Evolutionary conservation across 768 basidiomycete genomes (phyloP), one percentile per base, ranked within the genome.

Genomic region (Ramaria sp.): DNA sequence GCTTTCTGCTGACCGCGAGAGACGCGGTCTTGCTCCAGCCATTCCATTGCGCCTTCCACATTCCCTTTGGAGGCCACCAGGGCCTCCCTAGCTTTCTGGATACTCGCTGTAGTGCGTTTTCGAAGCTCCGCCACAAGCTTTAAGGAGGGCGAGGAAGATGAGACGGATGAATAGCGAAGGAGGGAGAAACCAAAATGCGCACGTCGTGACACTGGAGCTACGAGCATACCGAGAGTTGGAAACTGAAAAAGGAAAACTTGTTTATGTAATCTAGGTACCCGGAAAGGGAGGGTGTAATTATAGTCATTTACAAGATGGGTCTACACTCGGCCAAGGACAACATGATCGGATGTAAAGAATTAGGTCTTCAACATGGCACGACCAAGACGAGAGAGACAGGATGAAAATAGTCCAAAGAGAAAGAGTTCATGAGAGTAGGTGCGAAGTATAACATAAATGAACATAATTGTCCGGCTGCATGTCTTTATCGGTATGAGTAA

Each of bases 71-170:
- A 76, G 25, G 82, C 80, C 50, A 68, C 65, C 50, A 98, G 84
- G 2, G 95, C 94, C 66, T 94, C 88, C 36, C 85, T 81, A 28
- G 94, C 95, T 71, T 92, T 91, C 43, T 77, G 73, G 59, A 97
- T 81, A 7, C 93, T 88, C 48, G 92, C 87, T 47, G 83, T 81
- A 43, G 78, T 85, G 61, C 76, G 74, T 67, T 87, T 88, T 59
- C 95, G 81, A 39, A 98, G 78, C 66, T 91, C 81, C 1, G 88
- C 86, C 59, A 98, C 83, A 53, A 94, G 81, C 52, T 83, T 80
- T 30, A 90, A 65, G 12, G 86, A 76, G 0, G 83, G 73, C 52
- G 69, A 61, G 3, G 69, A 58, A 20, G 63, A 39, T 22, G 66
- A 54, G 4, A 81, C 77, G 15, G 84, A 82, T 8, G 45, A 32